A percentile compares a stretch with the other conserved stretches of the same genome.
These are phyloP conservation scores for Penicillium verrucosum DNA, from an alignment of 2,329 filamentous ascomycete genomes.

Conservation along the genomic window DNA sequence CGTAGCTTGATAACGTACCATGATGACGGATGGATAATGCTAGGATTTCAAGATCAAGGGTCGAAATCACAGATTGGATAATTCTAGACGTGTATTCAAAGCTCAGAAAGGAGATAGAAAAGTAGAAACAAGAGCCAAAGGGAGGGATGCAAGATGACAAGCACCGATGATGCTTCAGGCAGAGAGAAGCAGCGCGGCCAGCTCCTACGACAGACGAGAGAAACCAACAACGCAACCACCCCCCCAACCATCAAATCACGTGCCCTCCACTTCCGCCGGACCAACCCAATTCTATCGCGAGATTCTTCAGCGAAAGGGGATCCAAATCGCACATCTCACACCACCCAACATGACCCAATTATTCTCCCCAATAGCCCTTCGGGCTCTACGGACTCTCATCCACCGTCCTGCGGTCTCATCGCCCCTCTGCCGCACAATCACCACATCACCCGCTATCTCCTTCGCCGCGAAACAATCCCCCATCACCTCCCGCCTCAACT, in stretches of 20 bases:
- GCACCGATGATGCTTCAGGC: slow-evolving; percentile 19
- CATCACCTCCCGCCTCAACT: slow-evolving; percentile 19
- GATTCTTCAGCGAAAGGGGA: slow-evolving; percentile 5
- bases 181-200: slow-evolving; percentile 34
- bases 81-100: neutral
- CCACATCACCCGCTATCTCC: slow-evolving; percentile 17
- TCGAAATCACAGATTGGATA: neutral
- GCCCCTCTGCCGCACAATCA: slow-evolving; percentile 24
- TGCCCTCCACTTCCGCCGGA: slow-evolving; percentile 12
- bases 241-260: slow-evolving; percentile 17
- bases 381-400: slow-evolving; percentile 34
- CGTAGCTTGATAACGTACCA: slow-evolving; percentile 31
- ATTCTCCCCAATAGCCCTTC: slow-evolving; percentile 34
- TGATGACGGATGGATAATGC: slow-evolving; percentile 19
- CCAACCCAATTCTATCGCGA: slow-evolving; percentile 13
- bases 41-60: neutral
- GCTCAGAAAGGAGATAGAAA: slow-evolving; percentile 5
- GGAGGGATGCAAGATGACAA: slow-evolving; percentile 19
- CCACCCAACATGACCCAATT: slow-evolving; percentile 33
- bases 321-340: neutral
- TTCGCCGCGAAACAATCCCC: slow-evolving; percentile 20
- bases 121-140: slow-evolving; percentile 5
- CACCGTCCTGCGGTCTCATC: slow-evolving; percentile 24
- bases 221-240: slow-evolving; percentile 27
- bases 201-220: slow-evolving; percentile 31